Conservation (phyloP, 257 asterid genomes). For the Cordia subcordata region DNA sequence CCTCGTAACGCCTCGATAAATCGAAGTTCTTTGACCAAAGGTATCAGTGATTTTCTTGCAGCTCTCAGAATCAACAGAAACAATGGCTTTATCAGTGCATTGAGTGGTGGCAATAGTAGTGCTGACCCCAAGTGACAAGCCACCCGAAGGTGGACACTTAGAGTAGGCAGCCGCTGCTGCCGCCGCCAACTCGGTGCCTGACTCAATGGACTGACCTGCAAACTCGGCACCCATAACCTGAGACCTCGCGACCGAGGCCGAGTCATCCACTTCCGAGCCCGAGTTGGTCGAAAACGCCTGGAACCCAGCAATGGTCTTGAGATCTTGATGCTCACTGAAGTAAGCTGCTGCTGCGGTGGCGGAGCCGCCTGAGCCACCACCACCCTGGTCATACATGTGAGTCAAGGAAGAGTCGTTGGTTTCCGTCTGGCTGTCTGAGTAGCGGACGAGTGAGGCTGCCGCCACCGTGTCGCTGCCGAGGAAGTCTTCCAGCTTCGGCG, state of each 20-base stretch:
- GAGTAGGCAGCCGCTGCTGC: conserved; percentile 19
- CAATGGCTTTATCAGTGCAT: conserved; percentile 28
- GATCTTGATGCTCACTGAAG: conserved; percentile 43
- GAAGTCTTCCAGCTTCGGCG: conserved; percentile 87
- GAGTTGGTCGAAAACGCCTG: conserved; percentile 69
- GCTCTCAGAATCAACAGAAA: conserved; percentile 40
- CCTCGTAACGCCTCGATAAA: conserved; percentile 97
- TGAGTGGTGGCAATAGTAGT: conserved; percentile 13
- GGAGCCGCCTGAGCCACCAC: conserved; percentile 7
- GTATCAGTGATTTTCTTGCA: conserved; percentile 67
- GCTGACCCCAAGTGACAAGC: conserved; percentile 47
- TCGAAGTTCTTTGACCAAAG: conserved; percentile 89
- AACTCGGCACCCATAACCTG: conserved; percentile 43
- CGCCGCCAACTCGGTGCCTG: conserved; percentile 48
- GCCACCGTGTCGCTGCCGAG: conserved; percentile 62
- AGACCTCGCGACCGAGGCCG: conserved; percentile 52
- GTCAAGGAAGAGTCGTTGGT: conserved; percentile 61
- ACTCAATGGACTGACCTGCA: conserved; percentile 37
- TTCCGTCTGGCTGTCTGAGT: conserved; percentile 15
- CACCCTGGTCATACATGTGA: conserved; percentile 59
- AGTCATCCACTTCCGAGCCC: conserved; percentile 83
- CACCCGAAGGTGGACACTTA: conserved; percentile 31
- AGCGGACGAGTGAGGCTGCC: background rate
- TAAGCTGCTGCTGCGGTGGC: conserved; percentile 17
- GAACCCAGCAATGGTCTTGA: conserved; percentile 50